Percentiles rank a stretch among this genome's conserved stretches.
Conservation (phyloP, 257 asterid species). For the Scutellaria galericulata region DNA sequence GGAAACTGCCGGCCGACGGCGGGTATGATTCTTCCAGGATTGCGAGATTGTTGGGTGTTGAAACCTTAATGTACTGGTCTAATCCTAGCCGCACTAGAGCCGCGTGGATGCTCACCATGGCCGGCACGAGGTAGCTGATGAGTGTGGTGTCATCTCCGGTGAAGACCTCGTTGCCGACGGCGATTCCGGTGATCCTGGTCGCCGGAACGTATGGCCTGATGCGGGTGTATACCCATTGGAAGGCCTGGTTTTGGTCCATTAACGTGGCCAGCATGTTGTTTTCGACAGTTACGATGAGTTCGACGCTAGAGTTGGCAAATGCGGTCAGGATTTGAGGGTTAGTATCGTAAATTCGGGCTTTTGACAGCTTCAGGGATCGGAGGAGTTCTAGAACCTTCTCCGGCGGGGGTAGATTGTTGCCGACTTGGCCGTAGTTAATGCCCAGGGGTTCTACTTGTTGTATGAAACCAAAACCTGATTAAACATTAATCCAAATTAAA, state of each 20-base stretch:
- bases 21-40: constrained; percentile 74
- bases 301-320: constrained; percentile 71
- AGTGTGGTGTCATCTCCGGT: constrained; percentile 67
- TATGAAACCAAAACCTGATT: constrained; percentile 46
- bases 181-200: constrained; percentile 78
- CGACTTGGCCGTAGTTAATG: constrained; percentile 89
- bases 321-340: constrained; percentile 67
- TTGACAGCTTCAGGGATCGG: constrained; percentile 60
- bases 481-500: not conserved
- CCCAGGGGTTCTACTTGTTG: constrained; percentile 62
- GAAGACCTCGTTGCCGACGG: constrained; percentile 85
- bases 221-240: constrained; percentile 70
- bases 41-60: constrained; percentile 69
- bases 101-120: constrained; percentile 69
- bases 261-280: constrained; percentile 59
- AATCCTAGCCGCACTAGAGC: constrained; percentile 62
- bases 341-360: constrained; percentile 87
- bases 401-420: constrained; percentile 75
- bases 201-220: constrained; percentile 70
- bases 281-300: constrained; percentile 75
- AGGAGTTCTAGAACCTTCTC: constrained; percentile 64
- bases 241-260: constrained; percentile 59
- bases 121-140: constrained; percentile 65
- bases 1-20: constrained; percentile 82
- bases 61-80: constrained; percentile 61